phyloP scores from a whole-genome alignment of 2,329 filamentous ascomycete genomes.

The Reticulascus tulasneorum region DNA sequence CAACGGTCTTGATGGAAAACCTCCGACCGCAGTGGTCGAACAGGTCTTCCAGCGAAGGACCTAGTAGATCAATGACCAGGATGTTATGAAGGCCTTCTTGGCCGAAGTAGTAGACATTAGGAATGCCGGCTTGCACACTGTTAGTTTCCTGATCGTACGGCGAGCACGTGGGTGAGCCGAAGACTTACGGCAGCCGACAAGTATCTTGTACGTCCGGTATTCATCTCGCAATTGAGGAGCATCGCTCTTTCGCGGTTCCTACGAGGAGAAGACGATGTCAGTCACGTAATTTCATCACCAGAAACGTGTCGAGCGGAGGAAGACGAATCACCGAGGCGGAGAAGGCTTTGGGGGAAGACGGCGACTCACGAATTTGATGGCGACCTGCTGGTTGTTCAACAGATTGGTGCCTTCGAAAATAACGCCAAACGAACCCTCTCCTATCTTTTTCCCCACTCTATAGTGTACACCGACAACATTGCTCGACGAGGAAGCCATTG shows the following conservation, averaged over 20 bases:
- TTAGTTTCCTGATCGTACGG: conserved; percentile 9
- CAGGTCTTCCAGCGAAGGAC: conserved; percentile 90
- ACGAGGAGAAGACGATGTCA: conserved; percentile 9
- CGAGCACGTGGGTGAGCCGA: conserved; percentile 3
- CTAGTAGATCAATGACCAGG: conserved; percentile 92
- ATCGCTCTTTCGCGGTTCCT: conserved; percentile 98
- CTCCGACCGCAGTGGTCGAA: conserved; percentile 96
- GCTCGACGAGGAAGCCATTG: conserved; percentile 83
- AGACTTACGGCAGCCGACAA: conserved; percentile 95
- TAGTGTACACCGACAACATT: conserved; percentile 99
- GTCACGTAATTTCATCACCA: conserved; percentile 1
- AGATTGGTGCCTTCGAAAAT: conserved; percentile 99
- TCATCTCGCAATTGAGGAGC: conserved; percentile 96
- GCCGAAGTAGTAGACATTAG: conserved; percentile 99
- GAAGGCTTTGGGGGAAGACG: conserved; percentile 1
- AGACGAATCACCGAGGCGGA: neutral
- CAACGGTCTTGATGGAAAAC: conserved; percentile 95
- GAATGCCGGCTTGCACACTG: conserved; percentile 73
- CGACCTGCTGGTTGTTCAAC: conserved; percentile 97
- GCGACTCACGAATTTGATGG: conserved; percentile 91
- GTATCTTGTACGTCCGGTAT: conserved; percentile 98
- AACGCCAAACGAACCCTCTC: conserved; percentile 96
- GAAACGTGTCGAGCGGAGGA: neutral
- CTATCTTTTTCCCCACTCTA: conserved; percentile 98
- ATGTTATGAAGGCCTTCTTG: conserved; percentile 99